Percentiles rank a stretch among this genome's conserved stretches.
Conservation (phyloP, 164 flowering plant genomes). For the grape (Vitis vinifera) region DNA sequence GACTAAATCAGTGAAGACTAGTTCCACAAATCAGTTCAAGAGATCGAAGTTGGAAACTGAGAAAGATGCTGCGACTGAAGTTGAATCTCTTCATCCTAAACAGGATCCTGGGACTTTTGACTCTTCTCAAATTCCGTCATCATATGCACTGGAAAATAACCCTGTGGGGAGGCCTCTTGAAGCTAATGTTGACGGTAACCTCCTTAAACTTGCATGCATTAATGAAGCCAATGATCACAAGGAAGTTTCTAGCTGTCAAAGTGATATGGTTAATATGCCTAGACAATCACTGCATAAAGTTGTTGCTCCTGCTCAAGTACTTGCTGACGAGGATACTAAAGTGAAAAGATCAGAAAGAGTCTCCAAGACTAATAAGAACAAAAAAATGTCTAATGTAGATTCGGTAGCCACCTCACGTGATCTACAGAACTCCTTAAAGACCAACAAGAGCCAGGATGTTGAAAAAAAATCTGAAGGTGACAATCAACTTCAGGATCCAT, state of each 20-base stretch:
- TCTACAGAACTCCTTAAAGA: conserved; percentile 14
- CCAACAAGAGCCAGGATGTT: conserved; percentile 19
- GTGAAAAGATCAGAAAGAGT: conserved; percentile 15
- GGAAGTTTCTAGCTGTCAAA: conserved; percentile 15
- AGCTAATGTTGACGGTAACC: conserved; percentile 6
- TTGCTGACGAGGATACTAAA: conserved; percentile 11
- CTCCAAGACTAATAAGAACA: conserved; percentile 23
- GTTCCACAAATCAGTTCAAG: conserved; percentile 10
- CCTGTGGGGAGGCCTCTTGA: conserved; percentile 6
- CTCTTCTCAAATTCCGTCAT: conserved; percentile 6
- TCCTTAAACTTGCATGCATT: background rate
- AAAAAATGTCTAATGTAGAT: conserved; percentile 18
- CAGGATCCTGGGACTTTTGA: background rate
- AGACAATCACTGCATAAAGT: conserved; percentile 17
- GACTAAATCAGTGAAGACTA: conserved; percentile 15
- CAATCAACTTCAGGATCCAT: conserved; percentile 14
- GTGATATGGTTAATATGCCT: conserved; percentile 27
- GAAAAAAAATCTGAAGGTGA: conserved; percentile 15
- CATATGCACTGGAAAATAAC: conserved; percentile 9
- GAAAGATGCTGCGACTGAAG: conserved; percentile 9
- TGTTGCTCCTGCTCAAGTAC: conserved; percentile 15
- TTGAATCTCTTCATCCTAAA: conserved; percentile 6
- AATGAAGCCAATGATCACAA: conserved; percentile 14
- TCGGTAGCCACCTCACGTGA: conserved; percentile 18
- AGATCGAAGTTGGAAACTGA: background rate